Evolutionary conservation across 192 early-diverging fungal genomes (phyloP), one percentile per base, ranked within the genome.

Genomic region (Dissophora ornata): DNA sequence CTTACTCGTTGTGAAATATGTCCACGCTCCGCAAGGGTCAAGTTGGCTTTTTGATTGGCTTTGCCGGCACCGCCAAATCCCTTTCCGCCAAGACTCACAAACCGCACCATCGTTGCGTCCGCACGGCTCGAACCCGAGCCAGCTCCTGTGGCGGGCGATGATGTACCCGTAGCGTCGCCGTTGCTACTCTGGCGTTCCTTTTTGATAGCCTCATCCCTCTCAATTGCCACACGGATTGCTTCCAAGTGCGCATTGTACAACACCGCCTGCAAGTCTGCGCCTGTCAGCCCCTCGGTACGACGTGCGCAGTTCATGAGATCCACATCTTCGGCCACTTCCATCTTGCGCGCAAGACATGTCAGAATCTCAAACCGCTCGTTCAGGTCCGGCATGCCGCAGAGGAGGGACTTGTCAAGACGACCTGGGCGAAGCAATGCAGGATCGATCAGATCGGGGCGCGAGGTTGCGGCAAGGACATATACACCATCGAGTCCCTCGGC

Each of bases 401-500:
- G 69, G 18, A 99, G 69, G 7, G 90, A 86, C 71, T 94, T 96
- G 71, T 95, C 93, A 21, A 95, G 67, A 58, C 93, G 88, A 41
- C 93, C 93, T 15, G 94, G 94, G 16, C 93, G 87, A 22, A 94
- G 69, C 55, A 95, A 73, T 5, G 91, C 92, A 8, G 92, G 93
- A 67, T 93, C 94, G 40, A 94, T 95, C 21, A 94, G 82, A 59
- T 94, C 92, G n/a, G 92, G 93, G 10, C 93, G 86, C 50, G 91
- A 92, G 29, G 94, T 98, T 0, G 97, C 97, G 8, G 95, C 97
- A 56, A 99, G 80, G 16, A 99, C 96, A 71, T 97, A 99, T 2
- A 99, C 97, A 34, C 97, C 97, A 40, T 92, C 89, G 13, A 98
- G 79, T 0, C 96, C 96, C 80, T 99, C 96, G 0, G 97, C 97